These are phyloP conservation scores for Saturnispora gosingensis DNA, from an alignment of 805 yeast species.

Conservation along the genomic window DNA sequence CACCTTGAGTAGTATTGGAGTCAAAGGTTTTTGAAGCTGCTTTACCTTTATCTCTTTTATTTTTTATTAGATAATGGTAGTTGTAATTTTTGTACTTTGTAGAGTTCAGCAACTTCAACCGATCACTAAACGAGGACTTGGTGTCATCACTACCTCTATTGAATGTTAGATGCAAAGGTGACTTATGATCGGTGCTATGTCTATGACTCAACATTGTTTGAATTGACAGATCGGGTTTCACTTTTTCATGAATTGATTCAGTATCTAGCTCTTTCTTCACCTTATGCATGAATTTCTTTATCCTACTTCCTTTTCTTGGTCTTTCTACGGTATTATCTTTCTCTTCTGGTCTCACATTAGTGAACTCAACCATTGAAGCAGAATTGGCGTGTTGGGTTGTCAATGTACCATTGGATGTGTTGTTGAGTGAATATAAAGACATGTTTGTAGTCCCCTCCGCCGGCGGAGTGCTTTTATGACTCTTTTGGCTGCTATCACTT, in stretches of 20 bases:
- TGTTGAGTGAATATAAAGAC: slow-evolving; percentile 6
- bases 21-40: slow-evolving; percentile 32
- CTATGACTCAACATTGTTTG: slow-evolving; percentile 4
- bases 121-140: slow-evolving; percentile 15
- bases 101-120: slow-evolving; percentile 9
- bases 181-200: slow-evolving; percentile 19
- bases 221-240: slow-evolving; percentile 3
- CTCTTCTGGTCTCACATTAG: slow-evolving; percentile 21
- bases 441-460: background rate
- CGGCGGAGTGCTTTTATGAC: background rate
- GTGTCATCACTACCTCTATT: slow-evolving; percentile 22
- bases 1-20: slow-evolving; percentile 13
- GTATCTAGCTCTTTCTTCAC: slow-evolving; percentile 11
- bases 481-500: background rate
- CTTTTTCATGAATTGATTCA: background rate
- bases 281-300: slow-evolving; percentile 18
- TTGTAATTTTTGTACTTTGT: slow-evolving; percentile 24
- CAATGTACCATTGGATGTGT: slow-evolving; percentile 17
- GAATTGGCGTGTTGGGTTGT: slow-evolving; percentile 4
- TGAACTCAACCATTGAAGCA: slow-evolving; percentile 25
- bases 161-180: slow-evolving; percentile 25
- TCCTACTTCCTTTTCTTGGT: slow-evolving; percentile 14
- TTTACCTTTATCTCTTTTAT: slow-evolving; percentile 25
- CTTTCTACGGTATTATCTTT: background rate
- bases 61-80: slow-evolving; percentile 21